Evolutionary conservation across 1,284 basidiomycete species (phyloP).

Genomic region (Rhodotorula sp.): DNA sequence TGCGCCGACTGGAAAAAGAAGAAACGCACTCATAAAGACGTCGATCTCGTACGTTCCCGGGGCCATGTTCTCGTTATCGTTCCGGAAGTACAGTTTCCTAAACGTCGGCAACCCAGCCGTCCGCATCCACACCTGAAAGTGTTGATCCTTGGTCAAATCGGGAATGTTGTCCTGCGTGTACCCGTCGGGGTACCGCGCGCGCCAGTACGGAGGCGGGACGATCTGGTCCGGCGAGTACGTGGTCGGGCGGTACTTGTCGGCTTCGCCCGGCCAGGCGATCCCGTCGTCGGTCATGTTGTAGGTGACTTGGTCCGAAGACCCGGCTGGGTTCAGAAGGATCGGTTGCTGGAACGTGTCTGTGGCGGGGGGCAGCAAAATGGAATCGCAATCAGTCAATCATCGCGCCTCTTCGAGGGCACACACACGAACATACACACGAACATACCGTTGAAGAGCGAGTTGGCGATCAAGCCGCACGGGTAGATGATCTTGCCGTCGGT

Average conservation of each 20-base stretch:
- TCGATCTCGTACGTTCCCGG: conserved; percentile 75
- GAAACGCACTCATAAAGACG: conserved; percentile 70
- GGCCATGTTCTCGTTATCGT: conserved; percentile 72
- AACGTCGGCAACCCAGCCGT: conserved; percentile 96
- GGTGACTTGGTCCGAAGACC: conserved; percentile 49
- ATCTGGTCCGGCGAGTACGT: conserved; percentile 58
- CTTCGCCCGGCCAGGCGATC: conserved; percentile 93
- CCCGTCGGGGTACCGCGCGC: conserved; percentile 64
- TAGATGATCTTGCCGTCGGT: conserved; percentile 66
- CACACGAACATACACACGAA: too few species aligned
- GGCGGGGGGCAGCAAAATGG: neutral
- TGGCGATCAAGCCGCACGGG: conserved; percentile 96
- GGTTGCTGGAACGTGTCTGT: conserved; percentile 76
- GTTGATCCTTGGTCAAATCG: conserved; percentile 75
- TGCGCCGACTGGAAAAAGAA: neutral
- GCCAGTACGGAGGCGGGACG: conserved; percentile 93
- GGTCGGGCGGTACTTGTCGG: conserved; percentile 71
- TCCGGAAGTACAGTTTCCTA: conserved; percentile 90
- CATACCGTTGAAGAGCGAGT: conserved; percentile 98
- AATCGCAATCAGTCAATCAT: neutral
- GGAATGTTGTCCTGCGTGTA: conserved; percentile 73
- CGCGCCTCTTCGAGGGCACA: too few species aligned
- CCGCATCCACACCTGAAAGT: conserved; percentile 99
- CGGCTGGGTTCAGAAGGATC: conserved; percentile 60
- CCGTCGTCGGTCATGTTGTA: conserved; percentile 77